Evolutionary conservation across 768 basidiomycete species (phyloP).

Genomic region (Xerocomus brunneocitrinus): DNA sequence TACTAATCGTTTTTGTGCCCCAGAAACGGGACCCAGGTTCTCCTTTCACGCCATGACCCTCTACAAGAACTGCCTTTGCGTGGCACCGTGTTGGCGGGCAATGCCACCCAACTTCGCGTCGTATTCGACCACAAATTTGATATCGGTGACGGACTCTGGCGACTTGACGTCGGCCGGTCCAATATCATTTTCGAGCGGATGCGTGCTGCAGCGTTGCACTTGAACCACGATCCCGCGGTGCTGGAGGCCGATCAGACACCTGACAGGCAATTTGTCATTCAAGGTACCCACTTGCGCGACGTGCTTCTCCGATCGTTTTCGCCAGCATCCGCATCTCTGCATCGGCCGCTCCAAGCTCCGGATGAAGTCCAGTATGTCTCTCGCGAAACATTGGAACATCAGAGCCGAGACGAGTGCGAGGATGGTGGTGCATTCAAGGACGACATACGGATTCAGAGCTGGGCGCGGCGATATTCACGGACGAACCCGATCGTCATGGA

Average conservation of each 20-base stretch:
- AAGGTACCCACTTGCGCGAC: conserved; percentile 72
- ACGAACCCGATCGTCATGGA: conserved; percentile 59
- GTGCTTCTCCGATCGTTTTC: conserved; percentile 59
- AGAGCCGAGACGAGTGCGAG: conserved; percentile 20
- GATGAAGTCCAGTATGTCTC: conserved; percentile 38
- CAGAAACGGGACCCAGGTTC: conserved; percentile 67
- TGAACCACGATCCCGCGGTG: conserved; percentile 50
- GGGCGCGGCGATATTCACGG: conserved; percentile 66
- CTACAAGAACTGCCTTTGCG: conserved; percentile 47
- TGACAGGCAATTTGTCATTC: conserved; percentile 50
- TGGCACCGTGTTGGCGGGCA: conserved; percentile 51
- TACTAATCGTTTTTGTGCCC: too few species aligned
- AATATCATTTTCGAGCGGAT: conserved; percentile 67
- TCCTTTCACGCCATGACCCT: conserved; percentile 63
- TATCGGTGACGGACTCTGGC: conserved; percentile 47
- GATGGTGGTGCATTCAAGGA: conserved; percentile 54
- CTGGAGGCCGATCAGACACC: conserved; percentile 33
- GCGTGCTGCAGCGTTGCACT: conserved; percentile 54
- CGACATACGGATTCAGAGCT: conserved; percentile 75
- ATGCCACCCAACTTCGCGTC: conserved; percentile 51
- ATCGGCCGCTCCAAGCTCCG: conserved; percentile 35
- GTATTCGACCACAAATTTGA: conserved; percentile 51
- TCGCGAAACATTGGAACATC: conserved; percentile 37
- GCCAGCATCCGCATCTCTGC: conserved; percentile 19
- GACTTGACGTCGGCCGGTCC: conserved; percentile 67